A percentile compares a stretch with the other conserved stretches of the same genome.
Conservation (phyloP, 2,329 filamentous ascomycete species). For the Mycosphaerella arachidis region DNA sequence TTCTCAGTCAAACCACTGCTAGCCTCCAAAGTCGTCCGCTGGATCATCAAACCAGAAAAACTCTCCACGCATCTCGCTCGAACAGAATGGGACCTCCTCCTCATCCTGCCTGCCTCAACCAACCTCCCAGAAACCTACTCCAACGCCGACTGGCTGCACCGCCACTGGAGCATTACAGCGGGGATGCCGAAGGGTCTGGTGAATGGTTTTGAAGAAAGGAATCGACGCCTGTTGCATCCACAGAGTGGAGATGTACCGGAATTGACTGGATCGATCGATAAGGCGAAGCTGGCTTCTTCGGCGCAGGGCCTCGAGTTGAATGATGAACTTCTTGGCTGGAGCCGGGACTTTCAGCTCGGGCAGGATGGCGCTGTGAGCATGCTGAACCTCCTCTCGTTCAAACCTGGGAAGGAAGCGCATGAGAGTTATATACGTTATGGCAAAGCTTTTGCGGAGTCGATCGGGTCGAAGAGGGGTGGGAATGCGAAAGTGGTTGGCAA, state of each 20-base stretch:
- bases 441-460: constrained; percentile 45
- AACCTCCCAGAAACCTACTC: constrained; percentile 24
- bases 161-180: constrained; percentile 33
- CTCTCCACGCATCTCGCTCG: constrained; percentile 42
- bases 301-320: constrained; percentile 54
- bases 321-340: constrained; percentile 49
- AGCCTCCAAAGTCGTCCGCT: constrained; percentile 42
- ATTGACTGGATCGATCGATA: constrained; percentile 33
- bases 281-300: constrained; percentile 31
- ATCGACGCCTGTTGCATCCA: constrained; percentile 37
- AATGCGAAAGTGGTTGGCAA: constrained; percentile 59
- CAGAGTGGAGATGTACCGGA: constrained; percentile 31
- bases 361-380: constrained; percentile 52
- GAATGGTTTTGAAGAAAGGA: constrained; percentile 37
- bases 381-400: constrained; percentile 60
- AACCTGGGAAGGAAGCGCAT: constrained; percentile 44
- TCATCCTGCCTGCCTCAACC: constrained; percentile 37
- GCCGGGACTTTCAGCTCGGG: constrained; percentile 35
- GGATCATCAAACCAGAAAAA: constrained; percentile 46
- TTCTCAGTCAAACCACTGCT: constrained; percentile 40
- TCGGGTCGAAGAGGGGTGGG: constrained; percentile 52
- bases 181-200: constrained; percentile 45
- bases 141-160: constrained; percentile 23
- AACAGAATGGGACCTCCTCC: constrained; percentile 46
- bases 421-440: constrained; percentile 56